phyloP scores from a whole-genome alignment of 2,329 filamentous ascomycete species.

The Pseudocercospora pini-densiflorae region DNA sequence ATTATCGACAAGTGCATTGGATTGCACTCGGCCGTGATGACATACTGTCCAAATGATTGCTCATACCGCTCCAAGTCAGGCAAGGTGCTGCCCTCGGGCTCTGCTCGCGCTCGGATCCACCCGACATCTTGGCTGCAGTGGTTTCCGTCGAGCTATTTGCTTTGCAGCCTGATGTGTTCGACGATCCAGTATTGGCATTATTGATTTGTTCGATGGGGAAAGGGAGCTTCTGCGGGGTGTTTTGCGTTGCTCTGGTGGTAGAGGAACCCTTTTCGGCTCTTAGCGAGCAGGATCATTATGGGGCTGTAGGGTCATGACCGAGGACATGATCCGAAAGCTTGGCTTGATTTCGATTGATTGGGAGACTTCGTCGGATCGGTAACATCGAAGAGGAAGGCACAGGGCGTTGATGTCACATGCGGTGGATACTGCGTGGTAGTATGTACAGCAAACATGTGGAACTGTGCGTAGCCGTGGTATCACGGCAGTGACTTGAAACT shows the following conservation, averaged over 20 bases:
- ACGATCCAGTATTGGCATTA: too few species aligned
- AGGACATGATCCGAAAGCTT: neutral
- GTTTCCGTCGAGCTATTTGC: neutral
- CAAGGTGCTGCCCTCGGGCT: neutral
- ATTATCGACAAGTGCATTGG: too few species aligned
- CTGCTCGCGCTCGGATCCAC: neutral
- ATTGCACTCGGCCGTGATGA: too few species aligned
- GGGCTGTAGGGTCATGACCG: neutral
- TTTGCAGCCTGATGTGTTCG: neutral
- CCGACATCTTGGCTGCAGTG: neutral
- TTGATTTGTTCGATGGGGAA: too few species aligned
- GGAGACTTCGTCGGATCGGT: neutral
- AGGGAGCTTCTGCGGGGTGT: neutral
- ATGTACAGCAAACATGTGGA: slow-evolving; percentile 6
- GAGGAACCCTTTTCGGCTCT: too few species aligned
- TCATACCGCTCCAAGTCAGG: too few species aligned
- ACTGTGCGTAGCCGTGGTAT: neutral
- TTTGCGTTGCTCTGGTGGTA: too few species aligned
- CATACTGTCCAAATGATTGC: too few species aligned
- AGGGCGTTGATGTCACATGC: neutral
- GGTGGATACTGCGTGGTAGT: neutral
- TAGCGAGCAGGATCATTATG: neutral
- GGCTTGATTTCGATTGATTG: neutral
- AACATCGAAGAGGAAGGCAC: neutral
- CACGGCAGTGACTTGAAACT: neutral